Conservation (phyloP, 1,139 yeast species). For the Geotrichum europaeum region DNA sequence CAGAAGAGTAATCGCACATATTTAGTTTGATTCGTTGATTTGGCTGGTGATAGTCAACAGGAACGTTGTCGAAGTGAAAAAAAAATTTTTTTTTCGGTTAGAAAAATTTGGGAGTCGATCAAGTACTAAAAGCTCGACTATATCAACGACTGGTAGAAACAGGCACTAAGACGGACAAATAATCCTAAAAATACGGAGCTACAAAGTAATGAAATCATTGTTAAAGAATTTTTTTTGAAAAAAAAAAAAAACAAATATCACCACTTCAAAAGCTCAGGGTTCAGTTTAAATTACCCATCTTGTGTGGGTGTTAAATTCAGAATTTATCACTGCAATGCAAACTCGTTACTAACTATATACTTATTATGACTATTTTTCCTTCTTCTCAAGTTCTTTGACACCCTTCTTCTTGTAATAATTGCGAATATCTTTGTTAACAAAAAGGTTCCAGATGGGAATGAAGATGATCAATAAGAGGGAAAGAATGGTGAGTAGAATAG, state of each 20-base stretch:
- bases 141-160: too few relatives aligned
- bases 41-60: neutral
- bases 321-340: neutral
- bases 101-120: neutral
- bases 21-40: neutral
- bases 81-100: neutral
- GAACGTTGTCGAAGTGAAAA: neutral
- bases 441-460: slow-evolving; percentile 56
- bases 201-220: too few relatives aligned
- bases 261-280: neutral
- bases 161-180: too few relatives aligned
- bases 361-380: neutral
- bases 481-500: slow-evolving; percentile 38
- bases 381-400: neutral
- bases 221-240: too few relatives aligned
- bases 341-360: neutral
- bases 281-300: neutral
- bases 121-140: neutral
- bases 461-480: slow-evolving; percentile 49
- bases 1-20: neutral
- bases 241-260: too few relatives aligned
- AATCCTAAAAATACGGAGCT: too few relatives aligned
- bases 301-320: neutral
- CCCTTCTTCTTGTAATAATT: slow-evolving; percentile 40
- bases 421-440: slow-evolving; percentile 51